Base-by-base conservation (phyloP, 768 basidiomycete genomes). In the Mycena leptocephala region DNA sequence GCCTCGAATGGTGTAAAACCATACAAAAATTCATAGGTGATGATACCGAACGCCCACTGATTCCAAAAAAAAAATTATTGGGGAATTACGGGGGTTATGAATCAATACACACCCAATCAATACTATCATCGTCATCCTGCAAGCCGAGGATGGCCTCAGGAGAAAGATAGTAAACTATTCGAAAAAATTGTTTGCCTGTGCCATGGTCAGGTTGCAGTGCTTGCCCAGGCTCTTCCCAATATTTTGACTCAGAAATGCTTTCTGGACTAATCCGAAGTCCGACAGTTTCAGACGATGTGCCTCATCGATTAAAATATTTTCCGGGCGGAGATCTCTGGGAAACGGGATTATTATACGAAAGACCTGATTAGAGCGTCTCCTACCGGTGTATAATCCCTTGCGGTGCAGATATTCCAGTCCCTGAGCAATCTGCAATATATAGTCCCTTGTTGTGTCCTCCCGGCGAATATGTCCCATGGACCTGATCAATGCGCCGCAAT, bases 41-140 rank as follows among this genome's bases (percentile, higher is more conserved):
- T 61, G 30, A 70, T 46, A 24, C 69, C 69, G 14, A 70, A 11
- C 18, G 69, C 69, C 69, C 69, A 70, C 69, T 70, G 33, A n/a
- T n/a, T n/a, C n/a, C n/a, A n/a, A n/a, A n/a, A n/a, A n/a, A n/a
- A n/a, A n/a, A n/a, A n/a, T n/a, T n/a, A n/a, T n/a, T n/a, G n/a
- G n/a, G n/a, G n/a, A n/a, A n/a, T n/a, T n/a, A n/a, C n/a, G n/a
- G n/a, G n/a, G n/a, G n/a, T n/a, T n/a, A n/a, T n/a, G n/a, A n/a
- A n/a, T 32, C 43, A 48, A 33, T 24, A n/a, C 69, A 13, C 58
- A 70, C 69, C 69, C 69, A 70, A 46, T 70, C 69, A n/a, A 70
- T 70, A 35, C 58, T 43, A 9, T 30, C 20, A 61, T 70, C 43
- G 20, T 46, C 58, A 22, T 70, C 69, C 56, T 70, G 69, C 30